Base-by-base conservation (phyloP, 1,139 yeast genomes). In the Blastobotrys raffinosifermentans region DNA sequence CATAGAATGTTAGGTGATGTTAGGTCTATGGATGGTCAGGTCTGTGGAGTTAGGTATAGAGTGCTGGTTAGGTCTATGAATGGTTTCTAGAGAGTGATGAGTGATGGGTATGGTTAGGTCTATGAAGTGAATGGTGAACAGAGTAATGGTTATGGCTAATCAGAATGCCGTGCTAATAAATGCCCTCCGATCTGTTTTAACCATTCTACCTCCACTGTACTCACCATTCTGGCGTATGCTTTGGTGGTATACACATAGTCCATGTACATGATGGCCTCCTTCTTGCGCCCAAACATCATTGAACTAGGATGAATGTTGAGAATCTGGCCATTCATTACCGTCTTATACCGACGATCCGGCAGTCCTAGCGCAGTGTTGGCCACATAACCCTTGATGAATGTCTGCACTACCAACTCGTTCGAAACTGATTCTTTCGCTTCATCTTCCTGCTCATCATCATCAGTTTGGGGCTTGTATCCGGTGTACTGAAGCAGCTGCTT, bases 261-360 rank as follows among this genome's bases (percentile, higher is more conserved):
- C 37, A 87, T 80, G 65, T 86, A 93, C 91, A 93, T 80, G 40
- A 91, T 80, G 2, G 94, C 96, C 49, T 89, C 95, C 32, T 77
- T 68, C 48, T 77, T 75, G 49, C 75, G 74, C 9, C 96, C 96
- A 61, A 89, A 93, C 33, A 93, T 65, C 57, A 85, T 67, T 1
- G 96, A 85, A 0, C 96, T 84, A 0, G 98, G 98, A 57, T 93
- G 99, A 13, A 93, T 77, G 41, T 93, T 77, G 32, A 93, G 77
- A 20, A 82, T 66, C 48, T 63, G 69, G 20, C 59, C 56, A 5
- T 81, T 76, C 18, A 79, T 66, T 10, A 87, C 80, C 0, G 97
- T 87, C 55, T 94, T 71, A 63, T 81, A 93, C 2, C 95, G 82
- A 51, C 96, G 72, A 58, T 93, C 98, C 0, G 98, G 96, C 77